Evolutionary conservation across 1,284 basidiomycete genomes (phyloP), one percentile per base, ranked within the genome.

Genomic region (Sanghuangporus weigelae): DNA sequence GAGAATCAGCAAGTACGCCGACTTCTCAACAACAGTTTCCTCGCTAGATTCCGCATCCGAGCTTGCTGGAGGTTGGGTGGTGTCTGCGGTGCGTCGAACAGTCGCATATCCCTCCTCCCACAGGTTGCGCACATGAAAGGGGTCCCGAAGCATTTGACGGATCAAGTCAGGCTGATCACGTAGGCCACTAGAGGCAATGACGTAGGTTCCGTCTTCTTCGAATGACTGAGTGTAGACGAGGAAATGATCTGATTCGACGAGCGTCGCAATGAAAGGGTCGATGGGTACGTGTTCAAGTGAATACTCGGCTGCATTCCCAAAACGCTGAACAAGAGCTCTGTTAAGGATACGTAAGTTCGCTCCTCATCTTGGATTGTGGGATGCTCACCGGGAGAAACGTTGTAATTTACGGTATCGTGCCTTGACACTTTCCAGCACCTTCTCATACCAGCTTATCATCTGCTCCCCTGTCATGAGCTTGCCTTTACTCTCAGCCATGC

Each of bases 251-350:
- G 95, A 89, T 51, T 90, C 85, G 44, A 94, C 87, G 16, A 99
- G 81, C 11, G 84, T 83, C 21, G 88, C 81, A 66, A 99, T 90
- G 73, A 99, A 91, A 2, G 81, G 77, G 64, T 93, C 90, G 58
- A 98, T 79, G 57, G 90, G 84, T n/a, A 89, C 79, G 57, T 87
- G 84, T 64, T 95, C 92, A 38, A 99, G 81, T 58, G 83, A 84
- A 73, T 98, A 99, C 75, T 99, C 97, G 0, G 96, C 93, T 0
- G 96, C 95, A 74, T 98, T 98, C 71, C 93, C 93, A 76, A 98
- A 96, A 48, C 93, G 85, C 70, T 93, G 89, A 0, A 89, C 87
- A 31, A 95, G 81, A 8, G 87, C 86, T 67, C 92, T 93, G 57
- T 26, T 58, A 62, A 40, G 4, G 19, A 31, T 12, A 53, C 26